Evolutionary conservation across 2,329 filamentous ascomycete genomes (phyloP), one percentile per base, ranked within the genome.

Genomic region (Lomentospora prolificans): DNA sequence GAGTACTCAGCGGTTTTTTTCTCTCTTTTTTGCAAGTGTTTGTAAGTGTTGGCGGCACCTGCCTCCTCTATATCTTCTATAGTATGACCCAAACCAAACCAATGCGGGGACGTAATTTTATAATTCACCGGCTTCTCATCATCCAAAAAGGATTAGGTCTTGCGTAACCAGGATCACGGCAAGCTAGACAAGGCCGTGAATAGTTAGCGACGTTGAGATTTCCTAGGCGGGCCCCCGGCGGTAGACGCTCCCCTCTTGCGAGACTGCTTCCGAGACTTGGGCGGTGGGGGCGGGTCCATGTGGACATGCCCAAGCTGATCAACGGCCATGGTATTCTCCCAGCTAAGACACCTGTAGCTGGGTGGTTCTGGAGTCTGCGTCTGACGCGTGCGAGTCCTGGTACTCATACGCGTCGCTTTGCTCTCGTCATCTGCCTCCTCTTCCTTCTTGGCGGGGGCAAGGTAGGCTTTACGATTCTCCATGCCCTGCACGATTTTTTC

Each of bases 401-500:
- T 78, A 56, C 67, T 72, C 70, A 73, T 70, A 66, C 61, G 73
- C 70, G 58, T 66, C 65, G 51, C 71, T 67, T 19, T 74, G 25
- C 25, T 67, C 57, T 70, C 69, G 61, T 70, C 69, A 25, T 73
- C 68, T 10, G 67, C 59, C 28, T 68, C 70, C 24, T 66, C 62
- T 39, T 64, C 44, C 25, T 53, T 25, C 24, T 77, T 74, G 1
- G 70, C 66, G 30, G 80, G 71, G 10, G 74, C 72, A 56, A 95
- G 76, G 64, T 96, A 95, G 60, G 79, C 75, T 59, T 82, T 82
- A 59, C 95, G 85, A 64, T 85, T 86, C 63, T 85, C 77, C 91
- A 96, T 96, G 64, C 90, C 84, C 59, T 80, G 78, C 24, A 79
- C 74, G 60, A 96, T 95, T 63, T 83, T 82, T 41, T 91, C 85